Evolutionary conservation across 495 filamentous ascomycete genomes (phyloP), one percentile per base, ranked within the genome.

Genomic region (Chaetomidium leptoderma): DNA sequence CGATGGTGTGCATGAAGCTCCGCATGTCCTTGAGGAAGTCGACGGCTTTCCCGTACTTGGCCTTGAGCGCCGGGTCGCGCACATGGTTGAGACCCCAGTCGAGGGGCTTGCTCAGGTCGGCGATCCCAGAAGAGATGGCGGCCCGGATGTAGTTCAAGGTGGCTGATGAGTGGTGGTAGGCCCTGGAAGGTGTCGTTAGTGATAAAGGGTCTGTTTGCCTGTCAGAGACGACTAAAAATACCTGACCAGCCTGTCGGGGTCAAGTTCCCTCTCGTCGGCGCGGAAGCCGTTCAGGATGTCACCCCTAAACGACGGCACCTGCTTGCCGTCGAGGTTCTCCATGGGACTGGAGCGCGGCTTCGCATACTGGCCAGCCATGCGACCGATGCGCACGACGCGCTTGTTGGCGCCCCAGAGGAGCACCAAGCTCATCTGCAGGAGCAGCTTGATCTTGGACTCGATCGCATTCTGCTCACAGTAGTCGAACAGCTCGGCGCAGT

Each of bases 71-170:
- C 5, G 89, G 84, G 59, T 93, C 88, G 64, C 84, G 84, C 30
- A 98, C 91, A 71, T 98, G 95, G n/a, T 89, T 90, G 2, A 98
- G 81, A 14, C 85, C 87, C 93, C 93, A 98, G 76, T 97, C 91
- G 16, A 98, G 78, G 1, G 95, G 93, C 19, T 88, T 86, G 73
- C 96, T 91, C 37, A 98, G 77, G 71, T 98, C 93, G 21, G 92
- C 93, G 55, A 98, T 87, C 4, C 93, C 93, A 4, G 89, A 91
- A 2, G 90, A 77, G 36, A 98, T 73, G 47, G 91, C 83, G 2
- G 86, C 87, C 10, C 93, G 85, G 53, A 96, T 79, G 71, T 92
- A 96, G 75, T 98, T 98, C 26, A 96, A 78, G 0, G 93, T 98
- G 35, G 89, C 86, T 0, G 93, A 87, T 0, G 92, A 96, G 74